Conservation (phyloP, 2,329 filamentous ascomycete genomes). For the Fusarium falciforme region DNA sequence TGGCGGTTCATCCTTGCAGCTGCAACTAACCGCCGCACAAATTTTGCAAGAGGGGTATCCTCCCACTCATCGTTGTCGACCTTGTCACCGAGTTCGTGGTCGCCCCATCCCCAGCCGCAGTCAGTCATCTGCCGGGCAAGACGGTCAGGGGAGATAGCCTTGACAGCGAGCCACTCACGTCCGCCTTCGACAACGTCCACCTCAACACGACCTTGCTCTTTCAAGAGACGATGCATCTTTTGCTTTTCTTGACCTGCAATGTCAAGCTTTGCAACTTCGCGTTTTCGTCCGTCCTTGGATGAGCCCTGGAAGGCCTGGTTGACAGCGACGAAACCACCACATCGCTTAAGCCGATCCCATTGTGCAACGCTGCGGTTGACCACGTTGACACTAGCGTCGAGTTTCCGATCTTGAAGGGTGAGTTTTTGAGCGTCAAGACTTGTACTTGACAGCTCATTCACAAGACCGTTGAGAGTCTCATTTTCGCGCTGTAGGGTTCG, state of each 20-base stretch:
- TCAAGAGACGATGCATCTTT: slow-evolving; percentile 47
- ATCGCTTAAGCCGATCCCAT: slow-evolving; percentile 50
- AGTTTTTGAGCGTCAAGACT: slow-evolving; percentile 15
- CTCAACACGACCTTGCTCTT: slow-evolving; percentile 48
- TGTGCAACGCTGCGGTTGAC: slow-evolving; percentile 38
- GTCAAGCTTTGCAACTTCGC: slow-evolving; percentile 37
- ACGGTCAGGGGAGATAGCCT: slow-evolving; percentile 46
- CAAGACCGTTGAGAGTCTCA: slow-evolving; percentile 6
- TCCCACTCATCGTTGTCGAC: slow-evolving; percentile 51
- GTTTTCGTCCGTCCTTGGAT: slow-evolving; percentile 39
- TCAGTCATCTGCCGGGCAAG: slow-evolving; percentile 55
- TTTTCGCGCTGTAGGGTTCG: slow-evolving; percentile 26
- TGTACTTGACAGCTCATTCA: slow-evolving; percentile 20
- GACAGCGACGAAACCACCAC: slow-evolving; percentile 45
- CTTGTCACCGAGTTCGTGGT: slow-evolving; percentile 45
- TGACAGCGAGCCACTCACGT: slow-evolving; percentile 49
- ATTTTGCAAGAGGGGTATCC: slow-evolving; percentile 48
- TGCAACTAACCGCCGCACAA: slow-evolving; percentile 48
- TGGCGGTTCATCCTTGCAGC: slow-evolving; percentile 52
- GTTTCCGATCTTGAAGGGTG: slow-evolving; percentile 21
- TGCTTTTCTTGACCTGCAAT: slow-evolving; percentile 42
- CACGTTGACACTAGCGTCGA: slow-evolving; percentile 42
- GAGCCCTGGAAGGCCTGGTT: slow-evolving; percentile 50
- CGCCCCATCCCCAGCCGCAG: slow-evolving; percentile 56
- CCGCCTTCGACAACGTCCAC: slow-evolving; percentile 52